Base-by-base conservation (phyloP, 2,329 filamentous ascomycete genomes). In the Grosmannia clavigera region DNA sequence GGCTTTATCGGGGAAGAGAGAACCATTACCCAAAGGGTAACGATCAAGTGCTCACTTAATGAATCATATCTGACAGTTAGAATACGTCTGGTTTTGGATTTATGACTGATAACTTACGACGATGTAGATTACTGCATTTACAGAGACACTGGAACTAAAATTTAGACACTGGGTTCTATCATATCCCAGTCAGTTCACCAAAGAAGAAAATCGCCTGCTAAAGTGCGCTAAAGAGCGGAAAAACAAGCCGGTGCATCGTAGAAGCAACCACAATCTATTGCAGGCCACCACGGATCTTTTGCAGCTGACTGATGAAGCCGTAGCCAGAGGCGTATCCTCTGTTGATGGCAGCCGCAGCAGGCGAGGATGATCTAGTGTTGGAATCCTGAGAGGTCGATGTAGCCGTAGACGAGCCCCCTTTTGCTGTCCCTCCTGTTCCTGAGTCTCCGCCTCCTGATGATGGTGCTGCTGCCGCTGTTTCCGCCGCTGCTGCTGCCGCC, bases 241-340 rank as follows among this genome's bases (percentile, higher is more conserved):
- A 12, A 31, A 27, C 25, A 5, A 25, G 12, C 29, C 29, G 3
- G 6, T 35, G 52, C 19, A 4, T 14, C 14, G 40, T 19, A 19
- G 40, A 43, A 6, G 14, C 40, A 19, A 43, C 40, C 38, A 19
- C n/a, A 38, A 5, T 10, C 52, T 29, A 19, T 61, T 67, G 80
- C 59, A 82, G 66, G 1, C 81, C 81, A 50, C 75, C 77, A 58
- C 82, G 75, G 61, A 85, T 74, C 70, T 82, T 82, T 70, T 84
- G 81, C 61, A 84, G 70, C 69, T 85, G 82, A 70, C 78, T 84
- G 65, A 85, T 83, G 58, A 85, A 72, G 5, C 81, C 81, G 67
- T 84, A 84, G 0, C 79, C 81, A 1, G 78, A 77, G 0, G 74
- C 70, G 58, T 74, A 72, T 3, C 74, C 70, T 66, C 74, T 78